A percentile compares a stretch with the other conserved stretches of the same genome.
Evolutionary conservation across 2,329 filamentous ascomycete species (phyloP).

Genomic region (Sporothrix dimorphospora): DNA sequence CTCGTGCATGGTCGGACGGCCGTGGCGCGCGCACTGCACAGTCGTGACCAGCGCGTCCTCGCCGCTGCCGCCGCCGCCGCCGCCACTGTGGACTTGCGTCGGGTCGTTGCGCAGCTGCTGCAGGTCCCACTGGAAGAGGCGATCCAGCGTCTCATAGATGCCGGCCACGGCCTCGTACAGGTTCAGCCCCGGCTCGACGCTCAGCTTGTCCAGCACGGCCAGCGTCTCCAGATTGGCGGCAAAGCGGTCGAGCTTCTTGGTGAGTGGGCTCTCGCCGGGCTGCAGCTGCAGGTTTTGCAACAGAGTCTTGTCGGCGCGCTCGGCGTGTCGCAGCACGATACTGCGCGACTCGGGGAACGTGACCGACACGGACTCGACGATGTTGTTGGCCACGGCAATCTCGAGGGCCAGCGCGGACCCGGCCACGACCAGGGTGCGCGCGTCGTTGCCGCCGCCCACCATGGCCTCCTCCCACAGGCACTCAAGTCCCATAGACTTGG

Average conservation of each 20-base stretch:
- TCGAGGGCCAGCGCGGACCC: constrained; percentile 64
- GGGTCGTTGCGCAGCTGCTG: constrained; percentile 57
- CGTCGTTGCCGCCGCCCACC: constrained; percentile 52
- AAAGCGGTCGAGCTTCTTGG: constrained; percentile 71
- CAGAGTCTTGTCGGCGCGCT: constrained; percentile 67
- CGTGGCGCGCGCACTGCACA: constrained; percentile 71
- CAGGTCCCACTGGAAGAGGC: constrained; percentile 72
- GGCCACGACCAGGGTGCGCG: constrained; percentile 62
- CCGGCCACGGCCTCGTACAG: constrained; percentile 78
- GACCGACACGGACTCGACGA: constrained; percentile 65
- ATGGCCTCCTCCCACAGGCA: constrained; percentile 61
- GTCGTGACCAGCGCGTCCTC: constrained; percentile 57
- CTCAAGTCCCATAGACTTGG: constrained; percentile 67
- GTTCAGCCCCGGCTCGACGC: constrained; percentile 68
- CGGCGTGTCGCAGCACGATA: constrained; percentile 62
- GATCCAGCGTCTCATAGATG: constrained; percentile 69
- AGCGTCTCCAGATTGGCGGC: constrained; percentile 71
- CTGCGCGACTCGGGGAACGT: constrained; percentile 63
- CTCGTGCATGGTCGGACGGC: constrained; percentile 71
- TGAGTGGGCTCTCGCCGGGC: constrained; percentile 65
- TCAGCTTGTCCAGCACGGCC: constrained; percentile 71
- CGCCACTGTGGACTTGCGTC: constrained; percentile 43
- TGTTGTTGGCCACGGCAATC: constrained; percentile 63
- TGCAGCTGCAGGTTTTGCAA: constrained; percentile 64
- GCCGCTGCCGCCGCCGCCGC: constrained; percentile 49